Conservation (phyloP, 768 basidiomycete species). For the Lentinula raphanica region DNA sequence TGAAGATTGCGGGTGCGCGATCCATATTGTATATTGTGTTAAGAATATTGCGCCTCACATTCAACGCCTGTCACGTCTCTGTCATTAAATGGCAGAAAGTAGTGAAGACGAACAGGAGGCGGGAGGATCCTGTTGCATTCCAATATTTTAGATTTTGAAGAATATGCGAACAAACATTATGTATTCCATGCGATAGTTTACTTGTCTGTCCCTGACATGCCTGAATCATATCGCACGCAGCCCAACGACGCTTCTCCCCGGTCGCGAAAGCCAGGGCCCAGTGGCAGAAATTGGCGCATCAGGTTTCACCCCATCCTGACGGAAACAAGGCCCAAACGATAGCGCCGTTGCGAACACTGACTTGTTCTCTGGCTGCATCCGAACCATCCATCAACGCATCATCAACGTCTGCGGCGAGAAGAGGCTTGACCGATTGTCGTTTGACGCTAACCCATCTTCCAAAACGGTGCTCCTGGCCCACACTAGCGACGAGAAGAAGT, state of each 20-base stretch:
- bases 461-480: conserved; percentile 84
- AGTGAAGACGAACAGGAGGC: too few species aligned
- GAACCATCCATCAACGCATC: background rate
- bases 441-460: conserved; percentile 64
- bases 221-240: too few species aligned
- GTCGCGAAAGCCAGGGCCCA: background rate
- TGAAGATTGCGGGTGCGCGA: too few species aligned
- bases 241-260: too few species aligned
- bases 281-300: background rate
- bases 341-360: background rate
- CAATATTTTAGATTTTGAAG: background rate
- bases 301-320: background rate
- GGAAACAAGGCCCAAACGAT: background rate
- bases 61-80: background rate
- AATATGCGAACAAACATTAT: background rate
- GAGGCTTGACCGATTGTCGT: background rate
- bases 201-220: background rate
- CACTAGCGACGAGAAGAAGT: conserved; percentile 67
- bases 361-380: background rate
- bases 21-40: too few species aligned
- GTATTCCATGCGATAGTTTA: background rate
- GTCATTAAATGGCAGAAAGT: background rate
- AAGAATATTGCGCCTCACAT: background rate
- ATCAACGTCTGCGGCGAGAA: background rate
- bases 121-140: background rate